Evolutionary conservation across 2,329 filamentous ascomycete species (phyloP).

Genomic region (Aspergillus glaucus): DNA sequence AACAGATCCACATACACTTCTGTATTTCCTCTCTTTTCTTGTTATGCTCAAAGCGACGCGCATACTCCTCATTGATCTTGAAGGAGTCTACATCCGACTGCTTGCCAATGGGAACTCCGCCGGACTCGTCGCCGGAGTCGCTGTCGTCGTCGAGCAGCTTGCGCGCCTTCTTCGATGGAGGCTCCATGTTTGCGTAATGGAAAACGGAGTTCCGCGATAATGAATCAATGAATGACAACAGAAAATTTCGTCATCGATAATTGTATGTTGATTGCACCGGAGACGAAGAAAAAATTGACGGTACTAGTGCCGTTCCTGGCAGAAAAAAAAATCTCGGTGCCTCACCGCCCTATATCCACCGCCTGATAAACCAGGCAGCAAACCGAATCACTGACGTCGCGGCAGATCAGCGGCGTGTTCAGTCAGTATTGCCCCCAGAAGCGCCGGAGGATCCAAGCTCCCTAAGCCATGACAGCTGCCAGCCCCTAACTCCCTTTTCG

Average conservation of each 20-base stretch:
- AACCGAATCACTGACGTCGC: slow-evolving; percentile 27
- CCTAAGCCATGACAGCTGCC: background rate
- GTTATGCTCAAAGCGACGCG: slow-evolving; percentile 87
- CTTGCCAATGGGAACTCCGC: slow-evolving; percentile 31
- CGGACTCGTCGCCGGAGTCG: slow-evolving; percentile 34
- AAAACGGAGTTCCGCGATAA: slow-evolving; percentile 1
- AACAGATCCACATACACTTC: slow-evolving; percentile 25
- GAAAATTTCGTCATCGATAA: background rate
- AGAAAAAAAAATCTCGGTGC: slow-evolving; percentile 23
- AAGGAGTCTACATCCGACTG: slow-evolving; percentile 42
- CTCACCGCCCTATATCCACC: slow-evolving; percentile 17
- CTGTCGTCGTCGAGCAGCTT: slow-evolving; percentile 37
- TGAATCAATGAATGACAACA: background rate
- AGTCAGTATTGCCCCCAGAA: slow-evolving; percentile 5
- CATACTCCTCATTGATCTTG: slow-evolving; percentile 87
- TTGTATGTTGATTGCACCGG: background rate
- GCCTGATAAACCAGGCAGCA: slow-evolving; percentile 6
- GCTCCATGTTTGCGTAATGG: slow-evolving; percentile 29
- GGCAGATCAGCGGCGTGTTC: slow-evolving; percentile 20
- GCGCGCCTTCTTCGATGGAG: slow-evolving; percentile 36
- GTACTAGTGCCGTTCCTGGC: slow-evolving; percentile 13
- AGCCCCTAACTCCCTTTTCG: background rate
- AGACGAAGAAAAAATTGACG: slow-evolving; percentile 7
- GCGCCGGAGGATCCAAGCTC: background rate
- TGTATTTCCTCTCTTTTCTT: slow-evolving; percentile 90